phyloP scores from a whole-genome alignment of 352 stramenopile species.

The Blastocystis sp. region DNA sequence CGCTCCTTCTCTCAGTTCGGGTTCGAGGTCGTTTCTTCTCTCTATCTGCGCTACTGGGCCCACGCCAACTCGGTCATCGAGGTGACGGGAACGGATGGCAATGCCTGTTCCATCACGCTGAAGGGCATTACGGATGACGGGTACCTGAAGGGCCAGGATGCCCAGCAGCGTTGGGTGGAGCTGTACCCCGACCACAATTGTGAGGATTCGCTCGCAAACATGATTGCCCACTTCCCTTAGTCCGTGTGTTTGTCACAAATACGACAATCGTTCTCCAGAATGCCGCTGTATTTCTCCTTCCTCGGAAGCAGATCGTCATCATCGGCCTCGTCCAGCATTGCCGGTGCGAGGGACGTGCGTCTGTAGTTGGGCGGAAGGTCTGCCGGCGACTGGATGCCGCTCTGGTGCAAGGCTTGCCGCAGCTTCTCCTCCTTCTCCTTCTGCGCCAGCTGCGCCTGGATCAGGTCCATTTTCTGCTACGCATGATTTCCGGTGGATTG shows the following conservation, averaged over 20 bases:
- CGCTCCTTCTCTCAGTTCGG: not conserved
- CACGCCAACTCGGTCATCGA: not conserved
- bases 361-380: not conserved
- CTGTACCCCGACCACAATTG: slow-evolving; percentile 60
- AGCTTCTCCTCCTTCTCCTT: slow-evolving; percentile 39
- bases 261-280: slow-evolving; percentile 19
- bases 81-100: not conserved
- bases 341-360: slow-evolving; percentile 10
- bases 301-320: not conserved
- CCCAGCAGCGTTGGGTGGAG: not conserved
- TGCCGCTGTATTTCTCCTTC: not conserved
- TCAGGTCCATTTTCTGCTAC: not conserved
- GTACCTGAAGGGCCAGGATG: slow-evolving; percentile 16
- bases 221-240: slow-evolving; percentile 56
- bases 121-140: slow-evolving; percentile 22
- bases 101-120: not conserved
- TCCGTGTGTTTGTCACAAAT: slow-evolving; percentile 57
- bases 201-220: slow-evolving; percentile 38
- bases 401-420: slow-evolving; percentile 4
- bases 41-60: slow-evolving; percentile 13
- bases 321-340: slow-evolving; percentile 8
- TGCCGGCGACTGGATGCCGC: not conserved
- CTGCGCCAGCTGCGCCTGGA: not conserved
- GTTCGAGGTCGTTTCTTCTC: not conserved
- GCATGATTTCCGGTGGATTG: not conserved